These are phyloP conservation scores for Echinochloa phyllopogon DNA, from an alignment of 176 grass and related monocot species.

Conservation along the genomic window DNA sequence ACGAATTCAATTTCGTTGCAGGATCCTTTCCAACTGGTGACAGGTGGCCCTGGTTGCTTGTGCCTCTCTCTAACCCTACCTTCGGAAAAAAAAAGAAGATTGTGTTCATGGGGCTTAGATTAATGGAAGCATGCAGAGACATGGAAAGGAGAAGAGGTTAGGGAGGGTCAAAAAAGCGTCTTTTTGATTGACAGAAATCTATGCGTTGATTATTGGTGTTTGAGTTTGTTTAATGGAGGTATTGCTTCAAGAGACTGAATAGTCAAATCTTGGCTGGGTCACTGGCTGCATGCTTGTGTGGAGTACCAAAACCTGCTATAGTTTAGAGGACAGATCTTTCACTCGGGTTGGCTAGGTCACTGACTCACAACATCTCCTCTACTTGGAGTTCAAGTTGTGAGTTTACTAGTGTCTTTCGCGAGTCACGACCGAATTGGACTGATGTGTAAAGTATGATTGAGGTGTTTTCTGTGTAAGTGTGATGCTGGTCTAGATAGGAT, in stretches of 20 bases:
- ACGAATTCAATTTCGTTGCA: conserved; percentile 19
- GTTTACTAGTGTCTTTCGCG: conserved; percentile 27
- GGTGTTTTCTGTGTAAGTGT: conserved; percentile 11
- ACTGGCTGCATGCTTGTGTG: neutral
- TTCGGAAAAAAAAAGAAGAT: conserved; percentile 40
- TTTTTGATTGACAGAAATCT: conserved; percentile 42
- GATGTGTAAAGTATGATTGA: neutral
- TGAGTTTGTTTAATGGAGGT: conserved; percentile 12
- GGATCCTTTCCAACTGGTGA: conserved; percentile 44
- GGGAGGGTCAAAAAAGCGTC: conserved; percentile 37
- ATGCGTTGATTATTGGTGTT: conserved; percentile 17
- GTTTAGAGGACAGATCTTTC: conserved; percentile 3
- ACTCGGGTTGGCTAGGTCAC: neutral
- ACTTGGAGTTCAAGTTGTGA: conserved; percentile 25
- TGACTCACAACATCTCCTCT: neutral
- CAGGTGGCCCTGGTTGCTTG: conserved; percentile 40
- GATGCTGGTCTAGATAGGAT: neutral
- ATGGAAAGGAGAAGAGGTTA: conserved; percentile 25
- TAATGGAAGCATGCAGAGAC: conserved; percentile 57
- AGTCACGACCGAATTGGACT: conserved; percentile 5
- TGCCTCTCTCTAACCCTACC: conserved; percentile 44
- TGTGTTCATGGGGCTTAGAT: conserved; percentile 31
- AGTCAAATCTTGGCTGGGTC: conserved; percentile 29
- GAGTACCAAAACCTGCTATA: conserved; percentile 13
- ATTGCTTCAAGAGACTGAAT: conserved; percentile 19